Evolutionary conservation across 2,329 filamentous ascomycete species (phyloP), one percentile per base, ranked within the genome.

Genomic region (Dactylellina haptotyla): DNA sequence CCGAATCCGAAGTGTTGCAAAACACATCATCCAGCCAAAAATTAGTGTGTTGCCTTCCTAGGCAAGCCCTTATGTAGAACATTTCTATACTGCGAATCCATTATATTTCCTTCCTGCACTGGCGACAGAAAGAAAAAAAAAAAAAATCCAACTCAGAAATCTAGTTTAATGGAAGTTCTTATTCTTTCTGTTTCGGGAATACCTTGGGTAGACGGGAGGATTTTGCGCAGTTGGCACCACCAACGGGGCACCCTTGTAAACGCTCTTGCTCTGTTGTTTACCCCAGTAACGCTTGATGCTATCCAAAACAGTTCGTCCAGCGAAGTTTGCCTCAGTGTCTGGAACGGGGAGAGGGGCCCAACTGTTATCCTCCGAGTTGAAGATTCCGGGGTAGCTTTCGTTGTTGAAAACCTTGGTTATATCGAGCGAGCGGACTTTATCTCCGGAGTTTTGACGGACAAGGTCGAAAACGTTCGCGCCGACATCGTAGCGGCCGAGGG

Each of bases 401-500:
- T 88, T 88, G 75, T 84, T 83, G 79, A 82, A 86, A 74, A 84
- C 58, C 50, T 80, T 77, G 25, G 82, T 78, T 5, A 86, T 79
- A 2, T 78, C 56, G 1, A 78, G 75, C 16, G 79, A 59, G 58
- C 76, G 77, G 75, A 82, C 80, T 76, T 81, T 75, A 78, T 90
- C 88, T 59, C 87, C 86, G 0, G 88, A 90, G 81, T 84, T 82
- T 4, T 85, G 80, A 12, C 87, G 88, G 1, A 91, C 87, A 20
- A 86, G 66, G 26, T 84, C 77, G 79, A 87, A 88, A n/a, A 91
- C 85, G 79, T 91, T 91, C 78, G 89, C 89, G 56, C 88, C 88
- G 14, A 89, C 88, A 77, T 92, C 89, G 84, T 85, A 91, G 70
- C 89, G 87, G 9, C 89, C 89, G 1, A 92, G 87, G 0, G 88